Base-by-base conservation (phyloP, 2,329 filamentous ascomycete species). In the Monilinia aucupariae region DNA sequence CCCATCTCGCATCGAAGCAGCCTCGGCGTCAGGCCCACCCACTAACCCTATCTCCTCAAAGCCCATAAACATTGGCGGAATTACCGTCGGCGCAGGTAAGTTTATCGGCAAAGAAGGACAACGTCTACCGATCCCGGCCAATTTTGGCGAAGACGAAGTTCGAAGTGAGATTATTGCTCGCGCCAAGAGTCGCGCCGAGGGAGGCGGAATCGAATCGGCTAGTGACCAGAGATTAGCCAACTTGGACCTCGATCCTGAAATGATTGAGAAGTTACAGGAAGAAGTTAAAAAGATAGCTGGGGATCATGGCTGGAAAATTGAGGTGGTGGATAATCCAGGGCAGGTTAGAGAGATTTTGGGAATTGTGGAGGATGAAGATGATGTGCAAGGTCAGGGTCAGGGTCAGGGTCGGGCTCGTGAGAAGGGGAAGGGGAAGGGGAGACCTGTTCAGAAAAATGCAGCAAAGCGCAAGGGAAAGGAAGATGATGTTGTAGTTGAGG, bases 281-380 rank as follows among this genome's bases (percentile, higher is more conserved):
- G 80, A 90, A 71, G 76, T 96, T 64, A 81, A 89, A 72, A 82
- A 85, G 69, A 72, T 89, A 48, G 90, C 90, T 0, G 83, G 85
- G 3, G 85, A 87, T 9, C 83, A 86, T 67, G 85, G 85, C 20
- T 96, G 92, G 91, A 89, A 86, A 70, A 78, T 96, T 64, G 90
- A 94, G 74, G 80, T 94, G 17, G 84, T 94, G 1, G 88, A 94
- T 70, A 80, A 85, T 13, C 83, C 87, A 1, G 77, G 80, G 5
- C 72, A 74, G 5, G 80, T 82, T 27, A 77, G 84, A 65, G 87
- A 91, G 72, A 83, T 93, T 48, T 79, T 88, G 51, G 90, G 88
- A 0, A 84, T 90, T 49, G 82, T 93, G 20, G 85, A 88, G 34
- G 76, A 78, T 1, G 81, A 83, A 15, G 80, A 80, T 79, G 27